Evolutionary conservation across 768 basidiomycete species (phyloP), one percentile per base, ranked within the genome.

Genomic region (Pulveroboletus sp.): DNA sequence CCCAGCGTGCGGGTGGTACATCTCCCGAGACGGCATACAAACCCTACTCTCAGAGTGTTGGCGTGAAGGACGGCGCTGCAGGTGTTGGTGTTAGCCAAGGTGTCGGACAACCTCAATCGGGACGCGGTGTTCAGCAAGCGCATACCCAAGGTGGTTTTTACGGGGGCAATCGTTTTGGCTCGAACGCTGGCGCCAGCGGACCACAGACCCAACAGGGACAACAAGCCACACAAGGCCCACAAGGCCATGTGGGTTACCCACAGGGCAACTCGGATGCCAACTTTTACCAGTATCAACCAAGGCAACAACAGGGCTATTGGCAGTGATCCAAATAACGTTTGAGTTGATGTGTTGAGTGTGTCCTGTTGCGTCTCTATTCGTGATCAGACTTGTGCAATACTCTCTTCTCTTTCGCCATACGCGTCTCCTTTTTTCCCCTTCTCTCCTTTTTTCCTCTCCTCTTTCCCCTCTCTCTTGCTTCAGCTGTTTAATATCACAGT

Each of bases 11-110:
- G 31, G 73, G 74, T 17, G 79, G 76, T 31, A 72, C 74, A 12
- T 87, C 86, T 6, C 86, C 87, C 1, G 88, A 89, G 67, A 71
- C 80, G 8, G 70, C 84, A 14, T 89, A 87, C 70, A 89, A 90
- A 62, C 82, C 85, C 10, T 89, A 89, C 60, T 79, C 77, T 43
- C 70, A 65, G 47, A 69, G 68, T 43, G 71, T 68, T n/a, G 68
- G 66, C 5, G 71, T 76, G 10, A 86, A 87, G 71, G 87, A 86
- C 49, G 79, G 79, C 3, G 54, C 76, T 2, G 69, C 74, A 17
- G 73, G 75, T 18, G 76, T 71, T 35, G 72, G 76, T 12, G 71
- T 74, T 17, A 69, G 62, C 6, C 61, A 62, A 54, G 59, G 71
- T 6, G 64, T 68, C 5, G 57, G 57, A 1, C 62, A 63, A 35